Conservation (phyloP, 768 basidiomycete species). For the Suillus paluster region DNA sequence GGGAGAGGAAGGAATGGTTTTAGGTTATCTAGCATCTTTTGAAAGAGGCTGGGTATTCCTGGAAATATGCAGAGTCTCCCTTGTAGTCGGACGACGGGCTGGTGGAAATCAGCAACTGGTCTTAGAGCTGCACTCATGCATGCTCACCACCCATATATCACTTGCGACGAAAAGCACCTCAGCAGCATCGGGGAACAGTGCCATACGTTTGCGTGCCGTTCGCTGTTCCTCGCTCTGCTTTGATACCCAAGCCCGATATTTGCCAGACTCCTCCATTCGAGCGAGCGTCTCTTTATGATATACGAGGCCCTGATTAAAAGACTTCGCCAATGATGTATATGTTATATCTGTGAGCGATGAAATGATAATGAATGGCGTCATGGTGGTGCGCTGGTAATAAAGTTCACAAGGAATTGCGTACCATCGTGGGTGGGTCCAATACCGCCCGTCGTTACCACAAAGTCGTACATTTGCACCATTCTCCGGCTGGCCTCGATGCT, state of each 20-base stretch:
- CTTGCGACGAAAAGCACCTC: conserved; percentile 81
- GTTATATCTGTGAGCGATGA: conserved; percentile 71
- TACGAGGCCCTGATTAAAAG: conserved; percentile 72
- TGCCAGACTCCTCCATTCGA: conserved; percentile 69
- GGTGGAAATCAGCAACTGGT: conserved; percentile 1
- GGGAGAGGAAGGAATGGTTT: conserved; percentile 81
- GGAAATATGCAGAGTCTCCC: conserved; percentile 92
- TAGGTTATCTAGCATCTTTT: conserved; percentile 76
- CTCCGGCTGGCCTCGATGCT: conserved; percentile 86
- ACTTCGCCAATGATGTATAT: conserved; percentile 83
- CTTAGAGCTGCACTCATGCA: not conserved
- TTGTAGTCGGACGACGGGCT: conserved; percentile 87
- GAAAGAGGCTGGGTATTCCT: conserved; percentile 86
- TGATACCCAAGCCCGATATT: conserved; percentile 56
- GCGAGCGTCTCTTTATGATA: conserved; percentile 79
- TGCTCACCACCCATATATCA: conserved; percentile 85
- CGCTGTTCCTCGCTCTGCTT: conserved; percentile 76
- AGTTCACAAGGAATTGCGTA: conserved; percentile 35
- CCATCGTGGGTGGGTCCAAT: conserved; percentile 93
- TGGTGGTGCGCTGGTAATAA: not conserved
- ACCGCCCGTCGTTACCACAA: conserved; percentile 90
- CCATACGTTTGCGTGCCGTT: conserved; percentile 85
- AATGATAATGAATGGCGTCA: conserved; percentile 5
- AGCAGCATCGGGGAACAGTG: conserved; percentile 77
- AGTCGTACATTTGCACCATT: conserved; percentile 82